phyloP scores from a whole-genome alignment of 345 rosid species.

The Rhodamnia rubescens region DNA sequence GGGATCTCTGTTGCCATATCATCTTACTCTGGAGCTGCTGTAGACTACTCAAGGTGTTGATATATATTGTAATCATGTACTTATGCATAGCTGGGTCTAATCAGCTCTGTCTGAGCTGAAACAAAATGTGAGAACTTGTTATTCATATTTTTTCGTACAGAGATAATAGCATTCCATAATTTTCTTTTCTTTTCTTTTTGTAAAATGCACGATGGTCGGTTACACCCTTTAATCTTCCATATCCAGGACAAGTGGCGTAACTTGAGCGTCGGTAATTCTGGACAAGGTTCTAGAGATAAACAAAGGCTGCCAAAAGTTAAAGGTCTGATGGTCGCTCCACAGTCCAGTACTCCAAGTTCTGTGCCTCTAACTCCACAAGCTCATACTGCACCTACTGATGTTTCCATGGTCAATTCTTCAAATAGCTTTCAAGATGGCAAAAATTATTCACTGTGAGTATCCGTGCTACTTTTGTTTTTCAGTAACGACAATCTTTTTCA shows the following conservation, averaged over 20 bases:
- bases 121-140: neutral
- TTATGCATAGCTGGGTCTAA: neutral
- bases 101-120: neutral
- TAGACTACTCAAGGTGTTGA: neutral
- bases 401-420: constrained; percentile 11
- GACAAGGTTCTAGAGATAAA: constrained; percentile 51
- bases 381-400: constrained; percentile 21
- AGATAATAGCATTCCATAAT: neutral
- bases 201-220: neutral
- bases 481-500: neutral
- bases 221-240: neutral
- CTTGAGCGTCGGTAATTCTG: constrained; percentile 31
- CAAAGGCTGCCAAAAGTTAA: constrained; percentile 31
- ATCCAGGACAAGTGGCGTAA: constrained; percentile 84
- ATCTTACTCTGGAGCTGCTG: neutral
- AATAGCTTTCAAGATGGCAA: constrained; percentile 21
- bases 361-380: constrained; percentile 21
- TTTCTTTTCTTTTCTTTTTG: neutral
- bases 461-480: neutral
- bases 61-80: neutral
- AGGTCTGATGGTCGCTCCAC: constrained; percentile 1
- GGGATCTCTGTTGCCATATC: neutral
- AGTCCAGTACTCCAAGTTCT: constrained; percentile 9
- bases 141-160: neutral
- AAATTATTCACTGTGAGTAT: constrained; percentile 17